Conservation (phyloP, 1,139 yeast genomes). For the Diutina neorugosa region DNA sequence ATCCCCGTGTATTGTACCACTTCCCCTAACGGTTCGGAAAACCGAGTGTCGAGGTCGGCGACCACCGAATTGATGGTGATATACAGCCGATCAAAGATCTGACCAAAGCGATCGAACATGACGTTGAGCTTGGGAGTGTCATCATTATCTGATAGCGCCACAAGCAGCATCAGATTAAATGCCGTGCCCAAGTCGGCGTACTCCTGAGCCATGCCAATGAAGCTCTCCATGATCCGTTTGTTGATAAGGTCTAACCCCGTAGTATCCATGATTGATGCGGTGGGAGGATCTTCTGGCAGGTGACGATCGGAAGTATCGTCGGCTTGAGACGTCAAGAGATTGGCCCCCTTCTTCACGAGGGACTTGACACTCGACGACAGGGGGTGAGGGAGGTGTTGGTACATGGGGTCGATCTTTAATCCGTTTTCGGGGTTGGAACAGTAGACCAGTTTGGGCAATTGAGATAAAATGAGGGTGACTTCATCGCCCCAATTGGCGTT, state of each 20-base stretch:
- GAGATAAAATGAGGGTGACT: conserved; percentile 24
- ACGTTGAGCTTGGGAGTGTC: conserved; percentile 27
- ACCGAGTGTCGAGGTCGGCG: conserved; percentile 56
- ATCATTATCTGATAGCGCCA: conserved; percentile 12
- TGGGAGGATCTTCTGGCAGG: neutral
- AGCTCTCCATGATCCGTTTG: conserved; percentile 49
- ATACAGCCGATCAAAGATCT: conserved; percentile 63
- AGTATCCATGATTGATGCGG: neutral
- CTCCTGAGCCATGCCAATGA: conserved; percentile 54
- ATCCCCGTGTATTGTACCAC: conserved; percentile 66
- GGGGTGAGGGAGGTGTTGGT: conserved; percentile 55
- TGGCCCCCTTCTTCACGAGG: neutral
- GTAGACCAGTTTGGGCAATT: conserved; percentile 31
- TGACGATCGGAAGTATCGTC: neutral
- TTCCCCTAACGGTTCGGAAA: conserved; percentile 79
- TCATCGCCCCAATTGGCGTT: conserved; percentile 66
- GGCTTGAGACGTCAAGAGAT: neutral
- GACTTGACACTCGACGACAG: neutral
- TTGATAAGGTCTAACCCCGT: conserved; percentile 47
- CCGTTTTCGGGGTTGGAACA: conserved; percentile 47
- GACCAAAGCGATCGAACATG: conserved; percentile 59
- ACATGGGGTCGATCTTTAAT: conserved; percentile 42
- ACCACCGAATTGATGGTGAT: conserved; percentile 56
- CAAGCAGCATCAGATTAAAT: conserved; percentile 60
- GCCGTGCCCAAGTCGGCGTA: conserved; percentile 59